These are phyloP conservation scores for Kluyveromyces lactis DNA, from an alignment of 805 yeast genomes.

Conservation along the genomic window DNA sequence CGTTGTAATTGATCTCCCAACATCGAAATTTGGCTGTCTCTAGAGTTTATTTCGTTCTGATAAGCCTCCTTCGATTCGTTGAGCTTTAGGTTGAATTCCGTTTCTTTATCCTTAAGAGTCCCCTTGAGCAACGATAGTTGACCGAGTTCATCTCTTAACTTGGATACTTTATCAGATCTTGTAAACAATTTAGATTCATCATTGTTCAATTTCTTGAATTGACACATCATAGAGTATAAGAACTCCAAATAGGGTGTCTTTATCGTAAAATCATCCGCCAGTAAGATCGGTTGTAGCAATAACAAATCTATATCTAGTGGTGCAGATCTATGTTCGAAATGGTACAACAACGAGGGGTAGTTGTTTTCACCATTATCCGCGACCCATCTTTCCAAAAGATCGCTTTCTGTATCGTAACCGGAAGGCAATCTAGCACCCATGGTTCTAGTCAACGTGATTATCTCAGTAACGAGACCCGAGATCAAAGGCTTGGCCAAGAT, in stretches of 20 bases:
- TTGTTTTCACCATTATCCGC: conserved; percentile 27
- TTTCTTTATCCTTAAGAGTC: background rate
- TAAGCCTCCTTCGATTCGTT: conserved; percentile 10
- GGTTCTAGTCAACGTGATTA: conserved; percentile 60
- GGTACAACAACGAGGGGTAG: conserved; percentile 59
- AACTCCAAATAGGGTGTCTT: conserved; percentile 89
- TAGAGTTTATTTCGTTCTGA: conserved; percentile 7
- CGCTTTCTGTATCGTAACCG: conserved; percentile 60
- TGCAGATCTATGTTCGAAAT: conserved; percentile 48
- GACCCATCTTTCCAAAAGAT: conserved; percentile 47
- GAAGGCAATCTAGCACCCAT: conserved; percentile 69
- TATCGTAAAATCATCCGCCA: conserved; percentile 82
- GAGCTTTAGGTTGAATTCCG: conserved; percentile 2
- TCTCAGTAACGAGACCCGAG: conserved; percentile 70
- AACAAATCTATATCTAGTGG: conserved; percentile 62
- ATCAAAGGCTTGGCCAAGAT: conserved; percentile 80
- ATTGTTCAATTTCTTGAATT: conserved; percentile 43
- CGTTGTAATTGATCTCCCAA: conserved; percentile 2
- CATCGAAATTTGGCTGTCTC: background rate
- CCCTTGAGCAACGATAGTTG: conserved; percentile 1
- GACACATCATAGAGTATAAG: conserved; percentile 69
- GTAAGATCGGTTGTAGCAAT: conserved; percentile 73
- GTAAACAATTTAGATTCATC: conserved; percentile 29
- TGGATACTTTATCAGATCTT: conserved; percentile 13
- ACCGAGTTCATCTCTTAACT: conserved; percentile 6